Percentiles rank a stretch among this genome's conserved stretches.
phyloP scores from a whole-genome alignment of 352 stramenopile species.

The Phytophthora tubulina region DNA sequence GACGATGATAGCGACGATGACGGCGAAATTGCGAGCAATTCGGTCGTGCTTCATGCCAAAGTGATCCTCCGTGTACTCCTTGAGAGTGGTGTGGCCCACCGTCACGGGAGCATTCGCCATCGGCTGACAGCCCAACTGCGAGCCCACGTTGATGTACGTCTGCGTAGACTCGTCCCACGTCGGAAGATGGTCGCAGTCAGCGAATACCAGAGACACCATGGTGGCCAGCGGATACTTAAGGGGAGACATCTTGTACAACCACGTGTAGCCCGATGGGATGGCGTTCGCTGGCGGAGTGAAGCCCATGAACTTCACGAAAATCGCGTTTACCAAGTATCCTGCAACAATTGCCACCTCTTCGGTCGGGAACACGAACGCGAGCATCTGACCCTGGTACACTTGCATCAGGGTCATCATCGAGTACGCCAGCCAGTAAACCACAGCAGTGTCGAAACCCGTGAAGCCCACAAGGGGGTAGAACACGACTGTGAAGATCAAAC shows the following conservation, averaged over 20 bases:
- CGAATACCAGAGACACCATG: constrained; percentile 46
- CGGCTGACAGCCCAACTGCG: constrained; percentile 36
- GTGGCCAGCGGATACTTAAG: constrained; percentile 28
- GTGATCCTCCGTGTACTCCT: constrained; percentile 33
- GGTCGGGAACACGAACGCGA: constrained; percentile 62
- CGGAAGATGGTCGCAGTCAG: constrained; percentile 36
- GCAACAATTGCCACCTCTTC: constrained; percentile 53
- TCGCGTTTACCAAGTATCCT: constrained; percentile 51
- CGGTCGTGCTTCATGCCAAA: constrained; percentile 33
- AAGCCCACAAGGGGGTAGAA: constrained; percentile 44
- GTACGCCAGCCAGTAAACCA: constrained; percentile 43
- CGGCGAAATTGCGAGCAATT: constrained; percentile 43
- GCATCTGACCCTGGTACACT: constrained; percentile 82
- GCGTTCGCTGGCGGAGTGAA: constrained; percentile 49
- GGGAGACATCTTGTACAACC: constrained; percentile 38
- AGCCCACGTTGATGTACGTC: constrained; percentile 27
- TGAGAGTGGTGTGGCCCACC: constrained; percentile 29
- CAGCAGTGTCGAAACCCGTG: constrained; percentile 24
- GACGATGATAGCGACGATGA: constrained; percentile 34
- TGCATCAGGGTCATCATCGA: constrained; percentile 52
- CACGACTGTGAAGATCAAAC: constrained; percentile 47
- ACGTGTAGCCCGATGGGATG: constrained; percentile 26
- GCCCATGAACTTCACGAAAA: constrained; percentile 70
- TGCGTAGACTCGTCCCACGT: constrained; percentile 25
- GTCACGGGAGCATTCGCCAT: constrained; percentile 34